phyloP scores from a whole-genome alignment of 768 basidiomycete species.

The Russula virescens region DNA sequence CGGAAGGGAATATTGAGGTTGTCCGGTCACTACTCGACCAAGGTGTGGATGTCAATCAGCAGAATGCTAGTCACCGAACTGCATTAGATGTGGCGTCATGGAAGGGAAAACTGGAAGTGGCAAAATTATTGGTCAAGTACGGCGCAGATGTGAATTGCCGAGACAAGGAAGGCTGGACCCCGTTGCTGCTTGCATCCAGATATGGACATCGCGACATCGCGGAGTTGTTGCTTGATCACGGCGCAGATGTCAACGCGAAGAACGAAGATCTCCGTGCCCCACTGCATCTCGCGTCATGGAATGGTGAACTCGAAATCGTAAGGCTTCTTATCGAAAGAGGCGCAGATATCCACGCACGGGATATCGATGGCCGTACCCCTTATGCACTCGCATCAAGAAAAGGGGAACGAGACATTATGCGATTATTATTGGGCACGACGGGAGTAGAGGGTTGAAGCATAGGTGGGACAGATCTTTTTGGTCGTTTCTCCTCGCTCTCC shows the following conservation, averaged over 20 bases:
- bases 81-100: not conserved
- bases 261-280: not conserved
- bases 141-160: conserved; percentile 4
- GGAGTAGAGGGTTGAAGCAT: not conserved
- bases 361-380: not conserved
- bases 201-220: not conserved
- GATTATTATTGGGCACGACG: not conserved
- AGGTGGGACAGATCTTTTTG: too few species aligned
- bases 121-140: not conserved
- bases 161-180: not conserved
- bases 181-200: not conserved
- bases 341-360: not conserved
- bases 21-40: not conserved
- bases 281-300: not conserved
- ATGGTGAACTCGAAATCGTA: not conserved
- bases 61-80: not conserved
- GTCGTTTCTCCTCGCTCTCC: too few species aligned
- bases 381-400: not conserved
- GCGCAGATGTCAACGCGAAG: not conserved
- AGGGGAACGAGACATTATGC: not conserved
- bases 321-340: not conserved
- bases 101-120: not conserved
- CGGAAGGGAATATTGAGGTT: not conserved
- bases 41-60: not conserved
- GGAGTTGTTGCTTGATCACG: not conserved